Conservation (phyloP, 306 rosid species). For the Castanea crenata region DNA sequence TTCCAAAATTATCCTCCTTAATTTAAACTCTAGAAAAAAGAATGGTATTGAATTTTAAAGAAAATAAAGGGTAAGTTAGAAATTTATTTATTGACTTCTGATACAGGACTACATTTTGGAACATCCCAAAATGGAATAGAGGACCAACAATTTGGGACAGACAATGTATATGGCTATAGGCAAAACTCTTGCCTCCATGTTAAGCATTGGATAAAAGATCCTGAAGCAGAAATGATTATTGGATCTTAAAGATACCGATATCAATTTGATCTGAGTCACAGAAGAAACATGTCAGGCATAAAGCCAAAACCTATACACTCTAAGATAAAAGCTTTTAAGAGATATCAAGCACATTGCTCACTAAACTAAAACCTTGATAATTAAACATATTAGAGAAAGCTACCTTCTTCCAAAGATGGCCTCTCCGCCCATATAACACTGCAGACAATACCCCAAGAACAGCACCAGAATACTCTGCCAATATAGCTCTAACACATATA, state of each 20-base stretch:
- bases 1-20: too few relatives aligned
- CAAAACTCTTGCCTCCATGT: not conserved
- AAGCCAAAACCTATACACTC: not conserved
- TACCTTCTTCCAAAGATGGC: slow-evolving; percentile 92
- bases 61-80: too few relatives aligned
- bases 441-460: slow-evolving; percentile 94
- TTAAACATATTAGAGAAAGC: slow-evolving; percentile 11
- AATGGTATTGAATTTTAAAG: too few relatives aligned
- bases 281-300: not conserved
- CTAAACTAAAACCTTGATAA: slow-evolving; percentile 11
- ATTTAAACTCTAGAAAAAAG: too few relatives aligned
- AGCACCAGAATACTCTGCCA: slow-evolving; percentile 98
- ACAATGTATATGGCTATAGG: not conserved
- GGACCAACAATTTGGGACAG: not conserved
- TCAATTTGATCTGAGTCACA: not conserved
- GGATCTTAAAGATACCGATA: not conserved
- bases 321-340: not conserved
- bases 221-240: not conserved
- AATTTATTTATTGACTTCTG: too few relatives aligned
- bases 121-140: too few relatives aligned
- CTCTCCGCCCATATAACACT: slow-evolving; percentile 77
- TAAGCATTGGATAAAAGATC: not conserved
- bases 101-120: too few relatives aligned
- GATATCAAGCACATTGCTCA: not conserved
- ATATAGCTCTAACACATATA: slow-evolving; percentile 62